Conservation (phyloP, 1,139 yeast genomes). For the Fermentozyma sake region DNA sequence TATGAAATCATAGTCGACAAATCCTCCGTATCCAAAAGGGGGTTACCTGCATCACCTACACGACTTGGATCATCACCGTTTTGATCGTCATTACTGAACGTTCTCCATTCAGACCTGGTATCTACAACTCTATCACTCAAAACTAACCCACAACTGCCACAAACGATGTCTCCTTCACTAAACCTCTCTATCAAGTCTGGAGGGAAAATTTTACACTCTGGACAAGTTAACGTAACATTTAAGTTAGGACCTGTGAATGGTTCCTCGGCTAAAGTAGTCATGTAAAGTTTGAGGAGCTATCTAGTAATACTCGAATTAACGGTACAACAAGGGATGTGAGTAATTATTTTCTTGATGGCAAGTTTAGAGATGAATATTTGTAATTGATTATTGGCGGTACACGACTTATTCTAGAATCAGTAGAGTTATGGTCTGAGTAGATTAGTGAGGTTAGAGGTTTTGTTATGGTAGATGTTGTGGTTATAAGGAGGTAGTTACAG, state of each 20-base stretch:
- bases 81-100: slow-evolving; percentile 94
- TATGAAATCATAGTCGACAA: slow-evolving; percentile 89
- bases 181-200: slow-evolving; percentile 94
- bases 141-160: slow-evolving; percentile 94
- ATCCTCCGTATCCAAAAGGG: slow-evolving; percentile 85
- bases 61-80: slow-evolving; percentile 98
- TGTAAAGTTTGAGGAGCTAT: slow-evolving; percentile 1
- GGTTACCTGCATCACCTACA: slow-evolving; percentile 99
- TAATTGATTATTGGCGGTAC: too few relatives aligned
- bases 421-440: too few relatives aligned
- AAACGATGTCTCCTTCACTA: slow-evolving; percentile 95
- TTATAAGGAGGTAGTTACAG: too few relatives aligned
- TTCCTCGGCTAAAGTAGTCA: slow-evolving; percentile 2
- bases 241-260: slow-evolving; percentile 60
- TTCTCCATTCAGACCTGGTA: slow-evolving; percentile 97
- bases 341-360: background rate
- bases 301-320: slow-evolving; percentile 10
- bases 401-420: too few relatives aligned
- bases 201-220: slow-evolving; percentile 93
- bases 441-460: too few relatives aligned
- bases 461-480: too few relatives aligned
- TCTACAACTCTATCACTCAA: slow-evolving; percentile 90
- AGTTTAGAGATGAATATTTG: too few relatives aligned
- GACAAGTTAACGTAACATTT: slow-evolving; percentile 87
- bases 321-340: slow-evolving; percentile 7